Conservation (phyloP, 106 monocot species). For the Dendrobium officinale region DNA sequence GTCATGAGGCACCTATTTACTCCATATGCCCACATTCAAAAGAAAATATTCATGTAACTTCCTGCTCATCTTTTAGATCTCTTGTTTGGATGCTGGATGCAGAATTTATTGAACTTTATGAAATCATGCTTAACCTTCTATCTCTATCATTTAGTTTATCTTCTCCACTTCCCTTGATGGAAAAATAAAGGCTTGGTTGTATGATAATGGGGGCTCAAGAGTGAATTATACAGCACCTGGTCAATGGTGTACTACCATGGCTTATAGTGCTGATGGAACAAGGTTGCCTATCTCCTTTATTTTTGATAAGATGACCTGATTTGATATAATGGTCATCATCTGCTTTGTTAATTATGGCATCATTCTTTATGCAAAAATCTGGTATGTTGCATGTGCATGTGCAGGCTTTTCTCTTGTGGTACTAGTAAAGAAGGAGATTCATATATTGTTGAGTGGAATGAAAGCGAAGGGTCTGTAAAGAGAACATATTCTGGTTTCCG, state of each 20-base stretch:
- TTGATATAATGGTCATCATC: background rate
- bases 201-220: constrained; percentile 42
- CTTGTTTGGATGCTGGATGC: background rate
- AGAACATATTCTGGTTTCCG: constrained; percentile 27
- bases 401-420: constrained; percentile 55
- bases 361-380: background rate
- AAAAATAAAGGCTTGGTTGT: constrained; percentile 60
- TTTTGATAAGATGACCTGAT: background rate
- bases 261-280: constrained; percentile 56
- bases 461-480: constrained; percentile 26
- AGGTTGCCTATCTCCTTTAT: constrained; percentile 23
- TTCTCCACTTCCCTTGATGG: constrained; percentile 66
- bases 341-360: background rate
- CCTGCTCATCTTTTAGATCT: constrained; percentile 1
- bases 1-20: constrained; percentile 42
- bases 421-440: constrained; percentile 38
- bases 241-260: constrained; percentile 47
- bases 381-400: constrained; percentile 3
- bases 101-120: background rate
- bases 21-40: constrained; percentile 47
- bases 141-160: constrained; percentile 33
- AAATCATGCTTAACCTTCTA: constrained; percentile 1
- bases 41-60: constrained; percentile 41
- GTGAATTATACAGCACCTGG: constrained; percentile 51
- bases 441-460: constrained; percentile 44